phyloP scores from a whole-genome alignment of 192 early-diverging fungal species.

The Entomortierella chlamydospora region DNA sequence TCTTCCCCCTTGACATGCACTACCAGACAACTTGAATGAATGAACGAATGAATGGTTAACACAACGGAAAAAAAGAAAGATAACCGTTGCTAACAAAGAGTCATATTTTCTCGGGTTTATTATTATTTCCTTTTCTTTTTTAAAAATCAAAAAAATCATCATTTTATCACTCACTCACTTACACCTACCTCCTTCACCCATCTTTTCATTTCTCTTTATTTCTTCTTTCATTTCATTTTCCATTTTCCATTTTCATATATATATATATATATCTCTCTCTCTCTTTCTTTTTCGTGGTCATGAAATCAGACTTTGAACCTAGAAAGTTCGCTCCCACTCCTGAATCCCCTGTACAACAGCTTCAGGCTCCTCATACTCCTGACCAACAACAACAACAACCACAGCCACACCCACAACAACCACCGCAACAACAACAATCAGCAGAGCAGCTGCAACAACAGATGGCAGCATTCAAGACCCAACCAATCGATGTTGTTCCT shows the following conservation, averaged over 20 bases:
- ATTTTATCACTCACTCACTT: background rate
- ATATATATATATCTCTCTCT: background rate
- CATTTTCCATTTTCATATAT: conserved; percentile 11
- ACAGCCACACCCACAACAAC: conserved; percentile 1
- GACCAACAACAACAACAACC: conserved; percentile 6
- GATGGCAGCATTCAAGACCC: conserved; percentile 9
- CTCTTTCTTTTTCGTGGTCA: background rate
- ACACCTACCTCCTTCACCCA: background rate
- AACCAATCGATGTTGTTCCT: conserved; percentile 4
- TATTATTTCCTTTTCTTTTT: too few relatives aligned
- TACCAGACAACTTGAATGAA: too few relatives aligned
- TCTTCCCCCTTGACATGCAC: too few relatives aligned
- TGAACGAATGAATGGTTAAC: too few relatives aligned
- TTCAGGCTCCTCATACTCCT: background rate
- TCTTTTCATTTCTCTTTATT: background rate
- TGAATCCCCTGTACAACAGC: conserved; percentile 29
- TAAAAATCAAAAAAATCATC: too few relatives aligned
- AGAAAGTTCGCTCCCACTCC: conserved; percentile 42
- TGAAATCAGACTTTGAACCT: too few relatives aligned
- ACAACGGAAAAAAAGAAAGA: too few relatives aligned
- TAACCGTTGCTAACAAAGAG: too few relatives aligned
- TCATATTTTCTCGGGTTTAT: too few relatives aligned
- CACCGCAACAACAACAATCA: background rate
- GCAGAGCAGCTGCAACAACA: conserved; percentile 10
- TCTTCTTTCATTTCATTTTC: background rate